Evolutionary conservation across 306 rosid species (phyloP).

Genomic region (Echinosophora koreensis): DNA sequence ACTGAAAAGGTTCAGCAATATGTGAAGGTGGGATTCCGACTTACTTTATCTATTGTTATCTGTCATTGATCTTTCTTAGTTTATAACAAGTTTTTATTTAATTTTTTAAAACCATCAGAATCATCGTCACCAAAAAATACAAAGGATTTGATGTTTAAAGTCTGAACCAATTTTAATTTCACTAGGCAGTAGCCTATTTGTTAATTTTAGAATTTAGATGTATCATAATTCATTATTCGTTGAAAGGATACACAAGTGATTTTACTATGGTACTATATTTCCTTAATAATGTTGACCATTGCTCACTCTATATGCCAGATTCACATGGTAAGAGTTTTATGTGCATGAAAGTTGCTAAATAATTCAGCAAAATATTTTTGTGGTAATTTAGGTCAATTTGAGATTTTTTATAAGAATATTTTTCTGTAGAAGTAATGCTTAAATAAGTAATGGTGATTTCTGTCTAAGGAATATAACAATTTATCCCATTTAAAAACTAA

Average conservation of each 20-base stretch:
- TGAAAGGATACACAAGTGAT: not conserved
- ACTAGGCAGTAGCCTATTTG: slow-evolving; percentile 2
- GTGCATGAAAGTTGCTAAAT: slow-evolving; percentile 9
- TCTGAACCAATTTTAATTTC: slow-evolving; percentile 26
- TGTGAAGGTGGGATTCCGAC: slow-evolving; percentile 69
- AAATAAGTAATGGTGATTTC: slow-evolving; percentile 6
- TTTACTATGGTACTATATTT: not conserved
- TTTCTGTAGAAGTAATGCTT: slow-evolving; percentile 29
- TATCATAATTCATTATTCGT: not conserved
- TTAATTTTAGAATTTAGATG: slow-evolving; percentile 1
- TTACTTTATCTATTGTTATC: slow-evolving; percentile 22
- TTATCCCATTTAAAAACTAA: not conserved
- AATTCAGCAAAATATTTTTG: slow-evolving; percentile 17
- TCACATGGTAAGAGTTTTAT: slow-evolving; percentile 27
- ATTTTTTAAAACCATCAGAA: slow-evolving; percentile 8
- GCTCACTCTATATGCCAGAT: not conserved
- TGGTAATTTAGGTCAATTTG: slow-evolving; percentile 6
- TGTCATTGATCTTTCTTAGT: slow-evolving; percentile 16
- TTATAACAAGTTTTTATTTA: slow-evolving; percentile 18
- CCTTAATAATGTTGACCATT: slow-evolving; percentile 25
- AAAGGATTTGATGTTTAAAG: slow-evolving; percentile 13
- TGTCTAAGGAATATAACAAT: slow-evolving; percentile 16
- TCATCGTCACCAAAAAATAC: slow-evolving; percentile 6
- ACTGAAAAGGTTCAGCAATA: slow-evolving; percentile 96
- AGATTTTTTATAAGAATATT: not conserved